Base-by-base conservation (phyloP, 768 basidiomycete genomes). In the Rubroboletus satanas region DNA sequence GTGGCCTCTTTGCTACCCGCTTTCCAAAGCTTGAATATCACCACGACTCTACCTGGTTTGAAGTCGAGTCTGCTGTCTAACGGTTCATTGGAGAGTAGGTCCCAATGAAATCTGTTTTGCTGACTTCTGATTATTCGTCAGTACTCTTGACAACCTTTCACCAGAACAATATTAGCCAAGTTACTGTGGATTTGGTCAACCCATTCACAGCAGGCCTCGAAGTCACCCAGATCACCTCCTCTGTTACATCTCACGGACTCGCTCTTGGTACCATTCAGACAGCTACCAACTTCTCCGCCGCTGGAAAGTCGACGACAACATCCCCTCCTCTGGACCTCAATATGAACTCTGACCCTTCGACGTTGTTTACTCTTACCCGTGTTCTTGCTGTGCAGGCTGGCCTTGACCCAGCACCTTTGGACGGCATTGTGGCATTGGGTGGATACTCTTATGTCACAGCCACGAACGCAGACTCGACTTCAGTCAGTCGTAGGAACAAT, bases 321-420 rank as follows among this genome's bases (percentile, higher is more conserved):
- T 87, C 84, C 2, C 87, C 88, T 8, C 65, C 64, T 7, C 71
- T 90, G 54, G 71, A 82, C 54, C 70, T 88, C 51, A 71, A 81
- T 61, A 79, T 89, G 79, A 87, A 88, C 64, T 78, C 84, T 58
- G 82, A 88, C 58, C 85, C 86, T 18, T 67, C 80, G 9, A 71
- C 79, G n/a, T 72, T 90, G 36, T 90, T 90, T 67, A 85, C 86
- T 0, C 73, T 90, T 23, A 85, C 85, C 32, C 80, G 86, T n/a
- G 73, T 76, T 5, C 75, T 89, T 11, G 85, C 85, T 4, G 76
- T 84, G 12, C 76, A 84, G 52, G 86, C 85, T 10, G 83, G 85
- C 1, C 65, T 86, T 49, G 73, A 80, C 55, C 79, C 80, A 1
- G 72, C 75, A 6, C 85, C 85, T 28, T 69, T 90, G 59, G 88